A percentile compares a stretch with the other conserved stretches of the same genome.
Evolutionary conservation across 2,329 filamentous ascomycete species (phyloP).

Genomic region (Incumbomyces delicatus): DNA sequence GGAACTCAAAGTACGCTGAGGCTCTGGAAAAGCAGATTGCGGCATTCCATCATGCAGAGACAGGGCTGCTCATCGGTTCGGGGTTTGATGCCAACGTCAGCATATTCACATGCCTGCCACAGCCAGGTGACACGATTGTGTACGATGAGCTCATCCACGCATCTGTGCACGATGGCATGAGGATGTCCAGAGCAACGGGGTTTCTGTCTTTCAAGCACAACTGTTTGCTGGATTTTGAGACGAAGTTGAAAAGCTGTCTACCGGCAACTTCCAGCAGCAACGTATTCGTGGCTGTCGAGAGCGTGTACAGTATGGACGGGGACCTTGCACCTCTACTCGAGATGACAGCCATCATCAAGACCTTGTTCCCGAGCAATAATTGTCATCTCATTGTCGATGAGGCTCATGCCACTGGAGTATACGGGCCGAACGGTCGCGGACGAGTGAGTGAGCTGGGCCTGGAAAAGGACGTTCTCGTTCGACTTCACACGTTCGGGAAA

Average conservation of each 20-base stretch:
- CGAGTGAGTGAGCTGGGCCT: conserved; percentile 42
- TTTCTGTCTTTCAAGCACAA: conserved; percentile 42
- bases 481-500: conserved; percentile 46
- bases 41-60: conserved; percentile 48
- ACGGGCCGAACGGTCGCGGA: conserved; percentile 41
- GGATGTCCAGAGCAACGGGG: conserved; percentile 46
- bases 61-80: conserved; percentile 53
- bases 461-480: conserved; percentile 40
- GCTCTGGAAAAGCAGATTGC: conserved; percentile 51
- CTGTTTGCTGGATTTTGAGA: conserved; percentile 27
- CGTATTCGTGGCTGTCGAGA: conserved; percentile 61
- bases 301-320: conserved; percentile 76
- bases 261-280: conserved; percentile 25
- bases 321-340: conserved; percentile 56
- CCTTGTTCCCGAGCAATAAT: conserved; percentile 47
- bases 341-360: conserved; percentile 50
- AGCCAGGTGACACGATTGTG: conserved; percentile 52
- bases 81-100: conserved; percentile 59
- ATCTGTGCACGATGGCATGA: conserved; percentile 69
- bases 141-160: conserved; percentile 71
- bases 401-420: conserved; percentile 44
- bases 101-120: conserved; percentile 51
- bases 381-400: conserved; percentile 48
- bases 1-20: conserved; percentile 53
- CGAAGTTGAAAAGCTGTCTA: conserved; percentile 24